Evolutionary conservation across 352 stramenopile genomes (phyloP).

Genomic region (Phytopythium kandeliae): DNA sequence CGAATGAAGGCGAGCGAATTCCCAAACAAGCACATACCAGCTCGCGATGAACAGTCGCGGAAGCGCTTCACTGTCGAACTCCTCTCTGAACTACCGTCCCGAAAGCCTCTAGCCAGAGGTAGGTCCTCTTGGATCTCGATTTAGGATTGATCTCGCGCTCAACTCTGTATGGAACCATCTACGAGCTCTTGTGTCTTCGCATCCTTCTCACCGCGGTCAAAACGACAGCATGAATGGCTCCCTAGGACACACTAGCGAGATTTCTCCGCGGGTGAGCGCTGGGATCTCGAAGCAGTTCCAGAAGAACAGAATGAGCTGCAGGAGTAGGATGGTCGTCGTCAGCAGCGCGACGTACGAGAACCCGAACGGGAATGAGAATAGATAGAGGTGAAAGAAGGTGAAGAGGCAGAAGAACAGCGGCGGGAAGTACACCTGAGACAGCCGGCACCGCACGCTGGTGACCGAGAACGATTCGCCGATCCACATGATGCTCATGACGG

Average conservation of each 20-base stretch:
- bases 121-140: too few relatives aligned
- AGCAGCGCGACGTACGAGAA: constrained; percentile 89
- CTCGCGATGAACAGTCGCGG: background rate
- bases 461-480: constrained; percentile 89
- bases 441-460: constrained; percentile 69
- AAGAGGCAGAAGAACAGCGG: constrained; percentile 93
- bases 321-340: constrained; percentile 25
- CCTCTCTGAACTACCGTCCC: too few relatives aligned
- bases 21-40: constrained; percentile 1
- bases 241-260: constrained; percentile 23
- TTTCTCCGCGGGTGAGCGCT: constrained; percentile 34
- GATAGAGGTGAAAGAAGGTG: constrained; percentile 93
- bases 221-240: constrained; percentile 23
- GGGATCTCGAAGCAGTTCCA: constrained; percentile 67
- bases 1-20: background rate
- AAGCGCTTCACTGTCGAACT: too few relatives aligned
- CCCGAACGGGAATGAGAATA: constrained; percentile 92
- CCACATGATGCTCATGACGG: constrained; percentile 86
- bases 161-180: background rate
- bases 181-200: background rate
- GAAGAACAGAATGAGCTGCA: constrained; percentile 66
- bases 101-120: too few relatives aligned
- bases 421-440: constrained; percentile 83
- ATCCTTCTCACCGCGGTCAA: constrained; percentile 1
- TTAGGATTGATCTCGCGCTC: background rate